Evolutionary conservation across 2,329 filamentous ascomycete genomes (phyloP).

Genomic region (Fusarium dimerum): DNA sequence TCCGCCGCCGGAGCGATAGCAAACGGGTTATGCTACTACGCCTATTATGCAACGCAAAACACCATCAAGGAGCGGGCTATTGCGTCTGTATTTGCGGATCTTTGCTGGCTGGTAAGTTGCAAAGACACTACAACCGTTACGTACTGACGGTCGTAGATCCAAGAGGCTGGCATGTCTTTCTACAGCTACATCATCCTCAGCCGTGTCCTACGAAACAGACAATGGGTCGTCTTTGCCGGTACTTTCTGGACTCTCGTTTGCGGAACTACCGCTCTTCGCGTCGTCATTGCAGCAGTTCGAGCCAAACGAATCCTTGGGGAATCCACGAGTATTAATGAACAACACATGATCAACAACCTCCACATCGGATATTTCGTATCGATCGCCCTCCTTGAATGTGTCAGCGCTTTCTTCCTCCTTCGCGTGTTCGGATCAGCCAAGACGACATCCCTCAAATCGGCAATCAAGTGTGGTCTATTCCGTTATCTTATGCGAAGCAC

Average conservation of each 20-base stretch:
- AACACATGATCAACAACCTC: slow-evolving; percentile 37
- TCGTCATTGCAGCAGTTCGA: slow-evolving; percentile 37
- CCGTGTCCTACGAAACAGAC: slow-evolving; percentile 48
- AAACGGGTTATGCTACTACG: slow-evolving; percentile 46
- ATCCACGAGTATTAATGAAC: slow-evolving; percentile 17
- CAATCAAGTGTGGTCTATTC: slow-evolving; percentile 38
- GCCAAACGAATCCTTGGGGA: slow-evolving; percentile 31
- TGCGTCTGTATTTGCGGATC: slow-evolving; percentile 41
- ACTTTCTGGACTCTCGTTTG: slow-evolving; percentile 60
- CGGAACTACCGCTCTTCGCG: slow-evolving; percentile 51
- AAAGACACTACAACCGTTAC: not conserved
- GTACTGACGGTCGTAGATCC: slow-evolving; percentile 32
- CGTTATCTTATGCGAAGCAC: slow-evolving; percentile 42
- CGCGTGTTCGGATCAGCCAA: slow-evolving; percentile 38
- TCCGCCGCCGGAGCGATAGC: slow-evolving; percentile 41
- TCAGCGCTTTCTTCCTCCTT: slow-evolving; percentile 42
- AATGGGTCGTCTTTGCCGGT: slow-evolving; percentile 45
- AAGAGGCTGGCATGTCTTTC: slow-evolving; percentile 46
- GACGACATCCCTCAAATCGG: slow-evolving; percentile 27
- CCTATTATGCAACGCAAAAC: slow-evolving; percentile 36
- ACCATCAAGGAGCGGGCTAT: slow-evolving; percentile 28
- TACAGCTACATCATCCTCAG: slow-evolving; percentile 55
- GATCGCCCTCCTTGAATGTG: slow-evolving; percentile 42
- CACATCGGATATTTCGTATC: slow-evolving; percentile 45
- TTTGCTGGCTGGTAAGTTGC: slow-evolving; percentile 40